Conservation (phyloP, 2,329 filamentous ascomycete genomes). For the Colletotrichum sp. region DNA sequence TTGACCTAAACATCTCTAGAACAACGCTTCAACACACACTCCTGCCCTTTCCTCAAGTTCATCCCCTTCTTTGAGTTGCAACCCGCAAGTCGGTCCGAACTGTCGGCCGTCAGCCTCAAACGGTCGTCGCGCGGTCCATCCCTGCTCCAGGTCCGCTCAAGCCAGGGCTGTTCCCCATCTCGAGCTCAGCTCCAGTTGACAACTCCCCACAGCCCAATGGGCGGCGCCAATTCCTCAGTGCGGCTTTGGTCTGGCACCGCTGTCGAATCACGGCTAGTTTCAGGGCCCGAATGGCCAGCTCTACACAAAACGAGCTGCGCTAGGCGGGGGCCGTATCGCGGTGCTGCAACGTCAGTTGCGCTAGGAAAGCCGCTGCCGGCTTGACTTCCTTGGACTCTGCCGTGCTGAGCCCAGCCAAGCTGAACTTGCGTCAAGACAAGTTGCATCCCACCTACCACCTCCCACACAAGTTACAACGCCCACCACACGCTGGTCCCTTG, state of each 20-base stretch:
- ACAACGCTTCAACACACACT: background rate
- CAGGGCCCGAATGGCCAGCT: conserved; percentile 8
- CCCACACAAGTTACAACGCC: background rate
- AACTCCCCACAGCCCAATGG: conserved; percentile 5
- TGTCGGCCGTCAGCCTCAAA: background rate
- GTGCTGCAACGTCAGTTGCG: conserved; percentile 1
- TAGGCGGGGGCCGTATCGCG: background rate
- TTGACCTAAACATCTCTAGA: background rate
- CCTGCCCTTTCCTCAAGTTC: background rate
- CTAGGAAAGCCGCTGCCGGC: background rate
- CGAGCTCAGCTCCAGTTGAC: background rate
- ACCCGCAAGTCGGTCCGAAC: background rate
- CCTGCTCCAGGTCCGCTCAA: background rate
- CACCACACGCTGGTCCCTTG: background rate
- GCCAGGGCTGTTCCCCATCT: background rate
- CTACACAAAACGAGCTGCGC: background rate
- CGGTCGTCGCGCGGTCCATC: background rate
- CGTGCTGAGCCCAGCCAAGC: conserved; percentile 7
- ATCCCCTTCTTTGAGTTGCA: background rate
- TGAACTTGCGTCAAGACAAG: conserved; percentile 4
- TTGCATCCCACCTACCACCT: background rate
- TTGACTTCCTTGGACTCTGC: background rate
- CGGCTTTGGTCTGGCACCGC: background rate
- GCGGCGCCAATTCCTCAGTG: conserved; percentile 4
- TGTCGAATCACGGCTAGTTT: conserved; percentile 13